Evolutionary conservation across 495 filamentous ascomycete species (phyloP).

Genomic region (Bryoglossum gracile): DNA sequence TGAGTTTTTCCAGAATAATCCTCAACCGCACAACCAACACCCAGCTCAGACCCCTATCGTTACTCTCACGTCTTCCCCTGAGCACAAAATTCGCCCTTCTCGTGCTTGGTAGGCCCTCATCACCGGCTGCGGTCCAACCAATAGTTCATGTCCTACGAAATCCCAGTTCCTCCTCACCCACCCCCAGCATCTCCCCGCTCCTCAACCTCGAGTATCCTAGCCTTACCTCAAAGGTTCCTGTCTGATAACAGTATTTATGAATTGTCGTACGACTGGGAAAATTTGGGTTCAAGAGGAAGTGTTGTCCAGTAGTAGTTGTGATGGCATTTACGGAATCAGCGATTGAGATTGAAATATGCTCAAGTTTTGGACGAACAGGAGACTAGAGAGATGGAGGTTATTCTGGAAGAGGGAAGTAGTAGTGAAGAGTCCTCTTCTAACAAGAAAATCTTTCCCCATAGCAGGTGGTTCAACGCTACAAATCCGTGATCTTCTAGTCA

Average conservation of each 20-base stretch:
- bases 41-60: background rate
- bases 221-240: conserved; percentile 1
- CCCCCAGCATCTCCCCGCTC: conserved; percentile 1
- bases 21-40: background rate
- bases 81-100: background rate
- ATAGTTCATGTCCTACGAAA: background rate
- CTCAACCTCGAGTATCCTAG: background rate
- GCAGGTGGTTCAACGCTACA: conserved; percentile 29
- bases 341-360: background rate
- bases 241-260: conserved; percentile 7
- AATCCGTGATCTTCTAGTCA: conserved; percentile 27
- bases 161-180: background rate
- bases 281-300: no score
- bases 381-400: background rate
- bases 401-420: background rate
- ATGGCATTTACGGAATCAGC: background rate
- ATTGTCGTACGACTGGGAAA: no score
- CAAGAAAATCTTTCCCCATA: conserved; percentile 9
- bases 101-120: background rate
- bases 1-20: conserved; percentile 11
- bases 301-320: no score
- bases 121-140: background rate
- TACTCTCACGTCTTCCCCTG: background rate
- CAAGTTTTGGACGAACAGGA: background rate
- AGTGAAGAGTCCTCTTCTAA: background rate